Conservation (phyloP, 768 basidiomycete species). For the Pleurotus tuoliensis region DNA sequence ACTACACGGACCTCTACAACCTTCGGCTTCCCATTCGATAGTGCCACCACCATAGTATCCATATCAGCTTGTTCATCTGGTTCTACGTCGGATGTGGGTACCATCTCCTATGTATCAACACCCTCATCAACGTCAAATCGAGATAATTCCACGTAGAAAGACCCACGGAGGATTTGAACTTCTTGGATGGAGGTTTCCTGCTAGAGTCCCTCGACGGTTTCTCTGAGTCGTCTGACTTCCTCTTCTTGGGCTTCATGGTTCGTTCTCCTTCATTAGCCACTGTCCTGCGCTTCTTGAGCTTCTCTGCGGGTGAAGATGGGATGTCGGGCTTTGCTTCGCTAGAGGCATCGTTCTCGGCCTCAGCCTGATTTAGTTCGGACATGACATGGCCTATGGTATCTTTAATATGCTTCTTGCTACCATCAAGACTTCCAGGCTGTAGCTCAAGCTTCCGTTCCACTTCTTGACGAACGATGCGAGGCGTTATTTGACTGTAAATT, state of each 20-base stretch:
- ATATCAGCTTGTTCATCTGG: slow-evolving; percentile 10
- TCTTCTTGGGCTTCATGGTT: slow-evolving; percentile 10
- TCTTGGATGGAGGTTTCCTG: slow-evolving; percentile 12
- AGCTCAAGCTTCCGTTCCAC: slow-evolving; percentile 45
- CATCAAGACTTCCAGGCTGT: too few species aligned
- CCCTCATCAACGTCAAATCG: neutral
- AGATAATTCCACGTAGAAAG: neutral
- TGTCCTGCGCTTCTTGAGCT: slow-evolving; percentile 1
- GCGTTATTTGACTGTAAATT: slow-evolving; percentile 37
- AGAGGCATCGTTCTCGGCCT: neutral
- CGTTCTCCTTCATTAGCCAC: slow-evolving; percentile 9
- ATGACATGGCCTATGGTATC: slow-evolving; percentile 34
- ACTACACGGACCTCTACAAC: too few species aligned
- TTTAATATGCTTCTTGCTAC: slow-evolving; percentile 43
- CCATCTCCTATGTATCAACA: slow-evolving; percentile 19
- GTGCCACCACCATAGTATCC: neutral
- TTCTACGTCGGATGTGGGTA: slow-evolving; percentile 39
- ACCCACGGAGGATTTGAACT: slow-evolving; percentile 36
- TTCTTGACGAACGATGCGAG: slow-evolving; percentile 44
- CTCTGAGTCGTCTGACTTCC: slow-evolving; percentile 10
- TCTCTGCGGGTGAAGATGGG: neutral
- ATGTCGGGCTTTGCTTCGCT: slow-evolving; percentile 6
- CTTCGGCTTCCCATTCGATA: neutral
- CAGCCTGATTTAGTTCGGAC: slow-evolving; percentile 8
- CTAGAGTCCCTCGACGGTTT: slow-evolving; percentile 1